phyloP scores from a whole-genome alignment of 2,329 filamentous ascomycete genomes.

The Fusarium verrucosum region DNA sequence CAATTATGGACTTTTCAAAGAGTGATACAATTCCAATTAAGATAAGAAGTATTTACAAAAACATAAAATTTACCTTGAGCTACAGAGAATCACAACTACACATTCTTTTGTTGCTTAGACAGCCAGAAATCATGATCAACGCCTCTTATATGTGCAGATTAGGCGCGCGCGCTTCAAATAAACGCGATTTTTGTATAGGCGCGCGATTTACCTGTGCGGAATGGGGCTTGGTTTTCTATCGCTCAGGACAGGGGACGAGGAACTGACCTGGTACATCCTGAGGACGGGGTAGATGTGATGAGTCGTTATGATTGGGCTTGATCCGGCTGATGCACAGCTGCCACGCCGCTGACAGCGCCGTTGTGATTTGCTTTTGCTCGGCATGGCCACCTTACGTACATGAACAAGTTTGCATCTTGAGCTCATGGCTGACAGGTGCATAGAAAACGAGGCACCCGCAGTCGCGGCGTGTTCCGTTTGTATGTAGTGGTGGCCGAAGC shows the following conservation, averaged over 20 bases:
- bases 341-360: conserved; percentile 3
- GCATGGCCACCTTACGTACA: neutral
- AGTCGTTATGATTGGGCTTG: conserved; percentile 2
- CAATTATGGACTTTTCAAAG: no score
- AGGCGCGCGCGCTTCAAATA: no score
- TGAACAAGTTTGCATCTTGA: neutral
- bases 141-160: no score
- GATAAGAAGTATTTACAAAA: no score
- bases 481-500: neutral
- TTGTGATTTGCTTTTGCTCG: conserved; percentile 22
- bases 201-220: no score
- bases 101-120: no score
- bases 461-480: conserved; percentile 2
- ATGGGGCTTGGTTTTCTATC: no score
- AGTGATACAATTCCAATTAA: no score
- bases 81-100: no score
- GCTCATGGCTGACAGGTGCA: neutral
- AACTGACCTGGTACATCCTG: neutral
- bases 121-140: no score
- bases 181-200: no score
- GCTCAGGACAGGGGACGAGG: neutral
- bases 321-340: conserved; percentile 5
- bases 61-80: no score
- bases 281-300: conserved; percentile 10
- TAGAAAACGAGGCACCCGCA: conserved; percentile 7